Percentiles rank a stretch among this genome's conserved stretches.
Conservation (phyloP, 495 filamentous ascomycete genomes). For the Neurospora tetraspora region DNA sequence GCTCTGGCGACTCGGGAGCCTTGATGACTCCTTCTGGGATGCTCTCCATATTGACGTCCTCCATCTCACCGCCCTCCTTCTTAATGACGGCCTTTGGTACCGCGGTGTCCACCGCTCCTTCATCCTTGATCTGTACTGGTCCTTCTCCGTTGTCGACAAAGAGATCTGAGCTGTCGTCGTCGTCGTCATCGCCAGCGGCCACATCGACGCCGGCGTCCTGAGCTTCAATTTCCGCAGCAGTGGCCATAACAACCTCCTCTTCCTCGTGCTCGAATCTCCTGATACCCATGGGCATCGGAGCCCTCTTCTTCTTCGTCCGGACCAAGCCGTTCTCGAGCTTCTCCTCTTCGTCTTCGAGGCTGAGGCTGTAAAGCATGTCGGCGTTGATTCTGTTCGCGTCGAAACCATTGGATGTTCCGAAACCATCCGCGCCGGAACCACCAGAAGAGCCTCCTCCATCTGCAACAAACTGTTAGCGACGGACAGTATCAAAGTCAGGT, state of each 20-base stretch:
- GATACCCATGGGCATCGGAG: constrained; percentile 37
- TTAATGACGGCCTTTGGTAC: constrained; percentile 24
- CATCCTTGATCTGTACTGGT: constrained; percentile 16
- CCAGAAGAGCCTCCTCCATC: constrained; percentile 21
- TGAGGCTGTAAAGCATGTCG: constrained; percentile 28
- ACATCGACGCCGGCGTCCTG: constrained; percentile 15
- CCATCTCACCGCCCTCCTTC: constrained; percentile 20
- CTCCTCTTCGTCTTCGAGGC: constrained; percentile 22
- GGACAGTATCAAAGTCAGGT: background rate
- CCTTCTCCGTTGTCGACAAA: constrained; percentile 24
- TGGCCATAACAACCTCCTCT: constrained; percentile 40
- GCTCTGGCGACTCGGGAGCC: constrained; percentile 22
- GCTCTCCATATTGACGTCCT: constrained; percentile 26
- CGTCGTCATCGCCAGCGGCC: constrained; percentile 17
- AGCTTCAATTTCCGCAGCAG: constrained; percentile 40
- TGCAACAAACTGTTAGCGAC: constrained; percentile 7
- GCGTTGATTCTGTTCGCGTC: constrained; percentile 30
- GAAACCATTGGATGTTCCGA: constrained; percentile 18
- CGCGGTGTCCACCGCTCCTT: constrained; percentile 23
- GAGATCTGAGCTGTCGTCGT: constrained; percentile 33
- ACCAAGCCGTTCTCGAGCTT: constrained; percentile 6
- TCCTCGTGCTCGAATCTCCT: constrained; percentile 44
- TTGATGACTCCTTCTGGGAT: constrained; percentile 23
- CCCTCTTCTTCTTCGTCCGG: constrained; percentile 12
- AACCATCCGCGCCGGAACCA: constrained; percentile 16